Percentiles rank a stretch among this genome's conserved stretches.
Evolutionary conservation across 306 rosid species (phyloP).

Genomic region (Dryas octopetala): DNA sequence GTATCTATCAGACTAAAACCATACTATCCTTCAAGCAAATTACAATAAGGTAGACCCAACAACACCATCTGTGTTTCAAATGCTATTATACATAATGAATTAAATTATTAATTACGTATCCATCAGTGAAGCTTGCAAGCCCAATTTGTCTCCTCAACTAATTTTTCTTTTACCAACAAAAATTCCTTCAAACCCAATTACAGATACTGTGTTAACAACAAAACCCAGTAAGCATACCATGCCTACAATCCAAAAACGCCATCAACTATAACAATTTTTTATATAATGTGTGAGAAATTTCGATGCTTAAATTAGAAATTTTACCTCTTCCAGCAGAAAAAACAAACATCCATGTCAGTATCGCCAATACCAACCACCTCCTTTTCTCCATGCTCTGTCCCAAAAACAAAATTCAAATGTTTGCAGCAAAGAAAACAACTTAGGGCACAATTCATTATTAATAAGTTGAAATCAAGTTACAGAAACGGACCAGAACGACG

Average conservation of each 20-base stretch:
- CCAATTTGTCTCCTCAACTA: not conserved
- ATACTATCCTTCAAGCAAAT: not conserved
- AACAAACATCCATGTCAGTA: conserved; percentile 35
- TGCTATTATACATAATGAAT: not conserved
- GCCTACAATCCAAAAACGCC: not conserved
- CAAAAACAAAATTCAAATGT: not conserved
- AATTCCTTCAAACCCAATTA: not conserved
- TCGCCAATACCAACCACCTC: conserved; percentile 47
- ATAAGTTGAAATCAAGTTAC: not conserved
- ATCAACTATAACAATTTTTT: not conserved
- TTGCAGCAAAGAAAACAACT: not conserved
- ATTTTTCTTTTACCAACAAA: not conserved
- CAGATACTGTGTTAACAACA: not conserved
- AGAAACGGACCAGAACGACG: conserved; percentile 5
- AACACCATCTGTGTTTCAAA: not conserved
- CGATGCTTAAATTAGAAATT: conserved; percentile 1
- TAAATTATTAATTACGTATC: not conserved
- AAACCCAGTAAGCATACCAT: not conserved
- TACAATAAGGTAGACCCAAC: not conserved
- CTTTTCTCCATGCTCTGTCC: conserved; percentile 53
- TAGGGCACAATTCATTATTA: conserved; percentile 21
- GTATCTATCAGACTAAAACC: not conserved
- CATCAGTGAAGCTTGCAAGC: not conserved
- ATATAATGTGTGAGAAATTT: not conserved
- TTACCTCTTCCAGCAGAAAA: conserved; percentile 64